Base-by-base conservation (phyloP, 441 rosid genomes). In the Euphorbia corollata region DNA sequence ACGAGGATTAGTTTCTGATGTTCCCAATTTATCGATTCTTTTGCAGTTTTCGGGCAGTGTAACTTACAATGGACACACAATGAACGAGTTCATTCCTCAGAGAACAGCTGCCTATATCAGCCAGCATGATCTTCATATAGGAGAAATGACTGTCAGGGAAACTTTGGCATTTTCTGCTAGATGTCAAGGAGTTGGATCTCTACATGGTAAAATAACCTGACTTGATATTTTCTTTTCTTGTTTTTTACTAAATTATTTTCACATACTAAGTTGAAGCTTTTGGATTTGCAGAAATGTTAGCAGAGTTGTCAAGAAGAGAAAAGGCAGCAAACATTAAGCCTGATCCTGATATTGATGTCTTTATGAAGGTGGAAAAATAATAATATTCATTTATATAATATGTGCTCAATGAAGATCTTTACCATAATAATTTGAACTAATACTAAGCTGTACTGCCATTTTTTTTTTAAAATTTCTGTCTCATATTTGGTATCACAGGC, bases 401-500 rank as follows among this genome's bases (percentile, higher is more conserved):
- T 47, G 16, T 47, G 51, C 51, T 47, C 51, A 50, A 16, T 16
- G 55, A 50, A 15, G 19, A 50, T 16, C 22, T 50, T 18, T 15
- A 50, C 55, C 57, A 53, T 20, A 47, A 20, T 18, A 53, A 53
- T 53, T 53, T 53, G 23, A 7, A n/a, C n/a, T n/a, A 53, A 53
- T 18, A 19, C 7, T 59, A 64, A 64, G 41, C 18, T 34, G 12
- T 13, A 20, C 32, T 59, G 27, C n/a, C n/a, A n/a, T n/a, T n/a
- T n/a, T n/a, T n/a, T n/a, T n/a, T n/a, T n/a, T n/a, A n/a, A n/a
- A n/a, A n/a, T n/a, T n/a, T n/a, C n/a, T 36, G 59, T 18, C 20
- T 30, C 38, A 15, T 27, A 8, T 65, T 32, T 64, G 20, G 1
- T 34, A 32, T 56, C 22, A 30, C 30, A 91, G 97, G 92, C 92